phyloP scores from a whole-genome alignment of 306 rosid species.

The Hippophae tibetana region DNA sequence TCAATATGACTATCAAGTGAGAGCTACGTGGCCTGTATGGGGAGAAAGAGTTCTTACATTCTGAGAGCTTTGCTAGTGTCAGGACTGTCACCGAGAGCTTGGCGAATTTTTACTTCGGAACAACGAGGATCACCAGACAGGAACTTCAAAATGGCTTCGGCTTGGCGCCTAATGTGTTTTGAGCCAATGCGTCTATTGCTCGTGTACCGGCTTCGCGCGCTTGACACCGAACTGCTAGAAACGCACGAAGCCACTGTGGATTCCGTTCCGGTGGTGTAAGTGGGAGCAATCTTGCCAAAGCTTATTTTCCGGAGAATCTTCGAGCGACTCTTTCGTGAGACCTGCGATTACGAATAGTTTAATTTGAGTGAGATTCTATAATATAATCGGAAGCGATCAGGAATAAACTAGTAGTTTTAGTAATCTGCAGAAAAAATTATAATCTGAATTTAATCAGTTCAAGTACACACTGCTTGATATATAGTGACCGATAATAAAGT shows the following conservation, averaged over 20 bases:
- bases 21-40: constrained; percentile 12
- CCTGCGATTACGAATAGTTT: constrained; percentile 28
- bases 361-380: background rate
- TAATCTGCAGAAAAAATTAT: too few relatives aligned
- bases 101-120: constrained; percentile 72
- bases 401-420: too few relatives aligned
- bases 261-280: constrained; percentile 29
- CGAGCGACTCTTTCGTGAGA: constrained; percentile 55
- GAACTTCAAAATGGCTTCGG: constrained; percentile 59
- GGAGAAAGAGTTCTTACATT: constrained; percentile 40
- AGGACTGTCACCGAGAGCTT: constrained; percentile 78
- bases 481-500: too few relatives aligned
- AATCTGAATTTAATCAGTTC: too few relatives aligned
- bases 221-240: constrained; percentile 43
- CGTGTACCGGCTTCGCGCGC: constrained; percentile 39
- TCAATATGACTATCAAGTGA: background rate
- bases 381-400: too few relatives aligned
- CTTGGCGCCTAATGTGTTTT: constrained; percentile 42
- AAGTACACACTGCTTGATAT: too few relatives aligned
- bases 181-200: constrained; percentile 26
- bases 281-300: constrained; percentile 13
- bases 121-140: constrained; percentile 45
- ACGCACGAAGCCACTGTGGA: constrained; percentile 49
- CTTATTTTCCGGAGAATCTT: constrained; percentile 32
- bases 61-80: constrained; percentile 97